These are phyloP conservation scores for Globisporangium polare DNA, from an alignment of 352 stramenopile genomes.

Conservation along the genomic window DNA sequence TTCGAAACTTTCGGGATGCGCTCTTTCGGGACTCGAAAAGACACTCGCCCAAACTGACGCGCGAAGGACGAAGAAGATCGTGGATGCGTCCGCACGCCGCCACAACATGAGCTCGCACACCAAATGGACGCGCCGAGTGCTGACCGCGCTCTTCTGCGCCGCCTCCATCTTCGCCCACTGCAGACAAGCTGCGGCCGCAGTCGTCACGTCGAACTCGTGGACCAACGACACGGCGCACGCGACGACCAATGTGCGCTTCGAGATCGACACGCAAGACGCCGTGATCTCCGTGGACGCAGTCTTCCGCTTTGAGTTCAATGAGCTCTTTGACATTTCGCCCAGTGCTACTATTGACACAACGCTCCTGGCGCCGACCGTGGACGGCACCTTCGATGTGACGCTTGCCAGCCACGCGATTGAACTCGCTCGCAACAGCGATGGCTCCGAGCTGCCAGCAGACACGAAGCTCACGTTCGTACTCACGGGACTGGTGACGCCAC, in stretches of 20 bases:
- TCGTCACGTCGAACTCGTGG: slow-evolving; percentile 13
- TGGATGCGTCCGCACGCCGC: background rate
- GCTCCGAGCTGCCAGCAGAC: slow-evolving; percentile 2
- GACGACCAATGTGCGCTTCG: slow-evolving; percentile 16
- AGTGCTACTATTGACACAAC: slow-evolving; percentile 19
- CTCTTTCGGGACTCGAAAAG: too few relatives aligned
- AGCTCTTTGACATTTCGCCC: slow-evolving; percentile 18
- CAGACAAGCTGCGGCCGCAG: background rate
- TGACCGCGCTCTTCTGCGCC: slow-evolving; percentile 4
- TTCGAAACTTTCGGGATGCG: too few relatives aligned
- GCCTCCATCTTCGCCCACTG: background rate
- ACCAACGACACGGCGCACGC: slow-evolving; percentile 28
- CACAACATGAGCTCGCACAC: background rate
- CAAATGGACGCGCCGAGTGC: background rate
- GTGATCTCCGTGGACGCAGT: slow-evolving; percentile 23
- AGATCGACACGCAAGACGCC: slow-evolving; percentile 21
- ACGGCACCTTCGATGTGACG: slow-evolving; percentile 24
- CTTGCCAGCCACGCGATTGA: slow-evolving; percentile 17
- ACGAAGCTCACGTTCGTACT: slow-evolving; percentile 12
- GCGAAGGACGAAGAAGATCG: background rate
- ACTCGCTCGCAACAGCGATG: slow-evolving; percentile 20
- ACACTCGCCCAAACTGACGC: background rate
- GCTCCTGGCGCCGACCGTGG: slow-evolving; percentile 14
- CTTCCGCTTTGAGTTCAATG: slow-evolving; percentile 27
- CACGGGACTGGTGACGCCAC: slow-evolving; percentile 14